Conservation (phyloP, 2,329 filamentous ascomycete species). For the Aurifilum marmelostoma region DNA sequence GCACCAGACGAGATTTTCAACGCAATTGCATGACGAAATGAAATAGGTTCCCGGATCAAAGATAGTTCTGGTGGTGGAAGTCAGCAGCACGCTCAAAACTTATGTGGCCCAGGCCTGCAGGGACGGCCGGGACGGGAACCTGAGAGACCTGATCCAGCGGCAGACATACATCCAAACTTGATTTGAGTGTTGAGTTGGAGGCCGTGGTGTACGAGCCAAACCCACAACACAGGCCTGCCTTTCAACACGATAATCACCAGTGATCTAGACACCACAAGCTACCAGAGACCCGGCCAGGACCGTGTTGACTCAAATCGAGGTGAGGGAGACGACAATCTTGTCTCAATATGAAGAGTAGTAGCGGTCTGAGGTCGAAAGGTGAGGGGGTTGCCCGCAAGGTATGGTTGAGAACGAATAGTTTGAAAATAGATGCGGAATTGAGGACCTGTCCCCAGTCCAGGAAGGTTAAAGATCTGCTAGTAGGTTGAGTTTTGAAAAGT, state of each 20-base stretch:
- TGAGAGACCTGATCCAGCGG: constrained; percentile 1
- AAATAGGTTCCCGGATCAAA: constrained; percentile 5
- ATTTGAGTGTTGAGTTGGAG: not conserved
- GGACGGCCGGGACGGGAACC: not conserved
- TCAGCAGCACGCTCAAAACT: constrained; percentile 14
- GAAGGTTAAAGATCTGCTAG: constrained; percentile 29
- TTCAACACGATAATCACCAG: not conserved
- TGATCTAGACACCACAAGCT: not conserved
- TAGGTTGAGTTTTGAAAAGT: constrained; percentile 21
- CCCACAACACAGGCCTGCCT: constrained; percentile 10
- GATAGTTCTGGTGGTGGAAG: not conserved
- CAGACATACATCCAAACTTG: constrained; percentile 13
- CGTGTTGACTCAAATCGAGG: not conserved
- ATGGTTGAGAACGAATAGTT: constrained; percentile 15
- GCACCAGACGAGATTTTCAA: constrained; percentile 24
- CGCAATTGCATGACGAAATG: constrained; percentile 27
- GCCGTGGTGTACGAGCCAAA: constrained; percentile 2
- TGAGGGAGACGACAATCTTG: not conserved
- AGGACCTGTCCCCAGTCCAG: constrained; percentile 30
- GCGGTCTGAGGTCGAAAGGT: constrained; percentile 2
- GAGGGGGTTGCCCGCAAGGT: constrained; percentile 10
- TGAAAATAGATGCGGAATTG: constrained; percentile 19
- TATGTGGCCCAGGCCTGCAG: constrained; percentile 10
- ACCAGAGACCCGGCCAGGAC: not conserved
- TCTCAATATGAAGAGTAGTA: not conserved